Conservation (phyloP, 140 eudicot genomes). For the Erigeron philadelphicus region DNA sequence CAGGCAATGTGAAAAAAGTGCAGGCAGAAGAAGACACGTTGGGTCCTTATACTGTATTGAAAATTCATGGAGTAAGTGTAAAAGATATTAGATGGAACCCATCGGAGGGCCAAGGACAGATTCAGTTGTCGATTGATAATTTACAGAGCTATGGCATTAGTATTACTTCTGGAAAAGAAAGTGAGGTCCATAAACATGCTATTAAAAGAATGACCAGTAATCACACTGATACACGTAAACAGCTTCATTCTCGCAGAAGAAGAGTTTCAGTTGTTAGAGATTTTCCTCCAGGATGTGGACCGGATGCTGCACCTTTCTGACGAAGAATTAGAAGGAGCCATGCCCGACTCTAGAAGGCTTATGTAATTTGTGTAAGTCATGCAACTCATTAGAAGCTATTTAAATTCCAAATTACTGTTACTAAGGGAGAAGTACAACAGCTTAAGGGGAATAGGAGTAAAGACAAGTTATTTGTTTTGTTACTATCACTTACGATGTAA, state of each 20-base stretch:
- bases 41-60: conserved; percentile 11
- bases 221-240: background rate
- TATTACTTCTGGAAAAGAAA: background rate
- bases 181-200: background rate
- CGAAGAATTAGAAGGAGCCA: conserved; percentile 6
- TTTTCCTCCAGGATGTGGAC: conserved; percentile 31
- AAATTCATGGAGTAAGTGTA: conserved; percentile 5
- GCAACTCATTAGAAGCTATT: background rate
- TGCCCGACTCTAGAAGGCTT: conserved; percentile 4
- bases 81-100: conserved; percentile 4
- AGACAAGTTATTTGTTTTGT: background rate
- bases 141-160: background rate
- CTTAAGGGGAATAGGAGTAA: conserved; percentile 8
- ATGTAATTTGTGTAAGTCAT: conserved; percentile 16
- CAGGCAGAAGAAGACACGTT: background rate
- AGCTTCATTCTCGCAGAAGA: background rate
- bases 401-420: background rate
- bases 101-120: background rate
- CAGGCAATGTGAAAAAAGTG: background rate
- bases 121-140: conserved; percentile 3
- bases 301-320: conserved; percentile 5
- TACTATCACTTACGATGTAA: conserved; percentile 5
- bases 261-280: conserved; percentile 21
- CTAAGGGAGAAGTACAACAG: conserved; percentile 12
- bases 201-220: background rate